Conservation (phyloP, 225 moss, liverwort and hornwort genomes). For the Pseudoscleropodium purum region DNA sequence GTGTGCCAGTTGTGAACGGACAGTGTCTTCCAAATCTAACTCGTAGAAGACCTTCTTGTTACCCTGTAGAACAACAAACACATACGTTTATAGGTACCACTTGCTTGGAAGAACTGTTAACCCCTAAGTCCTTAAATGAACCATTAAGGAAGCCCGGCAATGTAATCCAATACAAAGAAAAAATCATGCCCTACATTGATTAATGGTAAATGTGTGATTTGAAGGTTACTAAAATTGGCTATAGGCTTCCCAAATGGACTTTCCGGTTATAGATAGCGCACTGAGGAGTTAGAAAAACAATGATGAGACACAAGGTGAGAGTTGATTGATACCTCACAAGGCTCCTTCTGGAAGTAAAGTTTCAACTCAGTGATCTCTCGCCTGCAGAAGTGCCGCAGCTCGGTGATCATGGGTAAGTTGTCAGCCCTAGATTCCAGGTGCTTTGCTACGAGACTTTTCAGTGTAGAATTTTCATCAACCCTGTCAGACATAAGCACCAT, state of each 20-base stretch:
- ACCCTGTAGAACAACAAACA: conserved; percentile 35
- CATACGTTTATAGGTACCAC: not conserved
- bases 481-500: conserved; percentile 17
- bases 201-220: not conserved
- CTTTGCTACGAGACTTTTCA: conserved; percentile 46
- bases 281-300: not conserved
- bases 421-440: conserved; percentile 36
- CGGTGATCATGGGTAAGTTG: conserved; percentile 34
- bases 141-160: not conserved
- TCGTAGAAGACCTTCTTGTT: conserved; percentile 47
- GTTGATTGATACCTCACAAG: conserved; percentile 40
- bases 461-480: conserved; percentile 65
- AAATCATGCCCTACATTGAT: not conserved
- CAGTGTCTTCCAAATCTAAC: conserved; percentile 31
- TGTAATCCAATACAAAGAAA: not conserved
- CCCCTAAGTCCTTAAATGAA: not conserved
- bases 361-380: conserved; percentile 39
- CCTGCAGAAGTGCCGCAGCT: conserved; percentile 48
- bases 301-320: not conserved
- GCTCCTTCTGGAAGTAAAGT: conserved; percentile 61
- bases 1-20: conserved; percentile 64
- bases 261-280: not conserved
- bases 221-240: not conserved
- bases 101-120: not conserved
- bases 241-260: not conserved